Evolutionary conservation across 208 protist genomes (phyloP).

Genomic region (Vickermania ingenoplastis): DNA sequence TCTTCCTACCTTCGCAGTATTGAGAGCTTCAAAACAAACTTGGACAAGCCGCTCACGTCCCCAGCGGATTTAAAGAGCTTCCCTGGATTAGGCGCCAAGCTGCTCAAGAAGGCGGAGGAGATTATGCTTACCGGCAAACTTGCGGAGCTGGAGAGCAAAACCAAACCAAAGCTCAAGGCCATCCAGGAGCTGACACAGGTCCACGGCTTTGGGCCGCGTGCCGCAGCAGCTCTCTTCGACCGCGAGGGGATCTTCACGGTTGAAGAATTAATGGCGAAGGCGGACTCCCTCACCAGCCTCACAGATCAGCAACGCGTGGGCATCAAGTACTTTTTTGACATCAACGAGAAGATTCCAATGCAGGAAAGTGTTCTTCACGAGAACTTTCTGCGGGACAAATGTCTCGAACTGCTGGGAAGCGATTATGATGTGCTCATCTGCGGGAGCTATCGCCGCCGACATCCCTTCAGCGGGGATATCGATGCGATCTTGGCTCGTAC

Average conservation of each 20-base stretch:
- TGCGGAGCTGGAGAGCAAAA: slow-evolving; percentile 83
- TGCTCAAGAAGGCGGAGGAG: slow-evolving; percentile 85
- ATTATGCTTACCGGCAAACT: slow-evolving; percentile 85
- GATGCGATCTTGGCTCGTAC: slow-evolving; percentile 80
- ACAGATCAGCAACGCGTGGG: slow-evolving; percentile 79
- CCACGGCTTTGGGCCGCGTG: slow-evolving; percentile 79
- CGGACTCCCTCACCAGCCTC: slow-evolving; percentile 55
- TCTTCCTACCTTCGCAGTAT: slow-evolving; percentile 70
- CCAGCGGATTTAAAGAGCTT: slow-evolving; percentile 58
- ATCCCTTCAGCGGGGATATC: slow-evolving; percentile 80
- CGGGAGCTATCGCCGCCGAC: slow-evolving; percentile 80
- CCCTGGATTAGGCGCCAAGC: slow-evolving; percentile 69
- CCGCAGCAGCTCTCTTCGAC: slow-evolving; percentile 77
- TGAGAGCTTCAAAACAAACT: slow-evolving; percentile 78
- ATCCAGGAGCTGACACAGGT: slow-evolving; percentile 85
- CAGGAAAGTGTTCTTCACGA: slow-evolving; percentile 82
- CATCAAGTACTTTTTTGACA: slow-evolving; percentile 88
- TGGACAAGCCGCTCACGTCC: slow-evolving; percentile 68
- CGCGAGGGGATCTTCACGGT: slow-evolving; percentile 84
- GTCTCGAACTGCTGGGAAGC: slow-evolving; percentile 39
- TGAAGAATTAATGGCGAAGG: slow-evolving; percentile 78
- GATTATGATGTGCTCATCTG: slow-evolving; percentile 78
- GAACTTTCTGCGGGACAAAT: slow-evolving; percentile 63
- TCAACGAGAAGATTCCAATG: slow-evolving; percentile 89
- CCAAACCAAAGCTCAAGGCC: slow-evolving; percentile 83